Evolutionary conservation across 2,329 filamentous ascomycete genomes (phyloP), one percentile per base, ranked within the genome.

Genomic region (Cladosporium sp.): DNA sequence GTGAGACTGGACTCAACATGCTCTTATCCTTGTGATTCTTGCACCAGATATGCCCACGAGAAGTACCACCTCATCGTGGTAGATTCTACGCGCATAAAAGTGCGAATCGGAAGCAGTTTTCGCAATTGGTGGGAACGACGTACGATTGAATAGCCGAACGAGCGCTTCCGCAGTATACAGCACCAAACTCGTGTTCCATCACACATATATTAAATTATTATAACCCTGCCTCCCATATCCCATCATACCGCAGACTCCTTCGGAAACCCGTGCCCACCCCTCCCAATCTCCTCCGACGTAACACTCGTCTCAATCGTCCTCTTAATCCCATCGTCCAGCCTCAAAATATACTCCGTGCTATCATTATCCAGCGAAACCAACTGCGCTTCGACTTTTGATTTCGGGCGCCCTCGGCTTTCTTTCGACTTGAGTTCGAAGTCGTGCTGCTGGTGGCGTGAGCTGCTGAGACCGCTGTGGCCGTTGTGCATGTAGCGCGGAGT

Each of bases 281-380:
- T 54, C 26, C 26, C 3, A n/a, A 54, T 54, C 28, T 54, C 51
- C 25, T 54, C 25, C 10, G 51, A 54, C 10, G 51, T 54, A 21
- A 54, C 51, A 28, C 51, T 57, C 16, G 46, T 61, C 28, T 53
- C 58, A 34, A 61, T 26, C 21, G 58, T 61, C 43, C 46, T 46
- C 46, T 34, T 51, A 11, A 61, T 61, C 13, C 58, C 58, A 5
- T 51, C 58, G 7, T 51, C 58, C 4, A 26, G 21, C n/a, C 46
- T 32, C 46, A 61, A 36, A 10, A 61, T 61, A 14, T 14, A 36
- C 28, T 61, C 58, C 21, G 49, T 43, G 46, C 58, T 61, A 5
- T 61, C 58, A 10, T 51, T 61, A 26, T 61, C 46, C 46, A 61
- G 18, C 16, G 26, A 30, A 10, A 23, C 43, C n/a, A 61, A 7